Conservation (phyloP, 352 stramenopile species). For the Nothophytophthora sp. region DNA sequence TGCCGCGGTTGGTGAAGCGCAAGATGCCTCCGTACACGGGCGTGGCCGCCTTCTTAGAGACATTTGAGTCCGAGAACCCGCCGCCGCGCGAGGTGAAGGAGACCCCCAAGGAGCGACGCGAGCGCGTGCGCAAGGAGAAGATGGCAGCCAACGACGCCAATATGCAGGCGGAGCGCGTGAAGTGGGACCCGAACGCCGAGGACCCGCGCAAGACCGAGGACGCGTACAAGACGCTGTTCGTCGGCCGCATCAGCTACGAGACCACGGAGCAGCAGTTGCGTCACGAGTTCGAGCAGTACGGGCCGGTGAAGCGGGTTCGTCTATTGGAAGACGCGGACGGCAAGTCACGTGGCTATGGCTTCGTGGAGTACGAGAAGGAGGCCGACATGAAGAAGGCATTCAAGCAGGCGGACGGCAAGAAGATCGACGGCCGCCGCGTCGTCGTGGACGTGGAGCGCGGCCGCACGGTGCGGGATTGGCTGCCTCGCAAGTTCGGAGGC, state of each 20-base stretch:
- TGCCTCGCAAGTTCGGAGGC: constrained; percentile 93
- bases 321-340: constrained; percentile 87
- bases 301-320: constrained; percentile 87
- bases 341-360: constrained; percentile 96
- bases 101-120: constrained; percentile 76
- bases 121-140: constrained; percentile 63
- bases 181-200: constrained; percentile 72
- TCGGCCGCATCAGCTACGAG: constrained; percentile 97
- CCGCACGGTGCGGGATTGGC: constrained; percentile 97
- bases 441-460: constrained; percentile 98
- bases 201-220: constrained; percentile 81
- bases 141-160: constrained; percentile 61
- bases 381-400: constrained; percentile 96
- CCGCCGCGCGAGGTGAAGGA: constrained; percentile 62
- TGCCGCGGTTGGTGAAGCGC: constrained; percentile 77
- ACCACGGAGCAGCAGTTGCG: constrained; percentile 98
- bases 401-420: constrained; percentile 94
- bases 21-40: constrained; percentile 87
- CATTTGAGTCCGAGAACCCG: constrained; percentile 65
- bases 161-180: constrained; percentile 55
- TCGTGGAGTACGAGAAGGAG: constrained; percentile 99
- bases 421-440: constrained; percentile 95
- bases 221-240: constrained; percentile 98
- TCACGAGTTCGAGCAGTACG: constrained; percentile 96
- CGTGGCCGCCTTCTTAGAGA: constrained; percentile 38